Conservation (phyloP, 495 filamentous ascomycete genomes). For the Penicillium coprophilum region DNA sequence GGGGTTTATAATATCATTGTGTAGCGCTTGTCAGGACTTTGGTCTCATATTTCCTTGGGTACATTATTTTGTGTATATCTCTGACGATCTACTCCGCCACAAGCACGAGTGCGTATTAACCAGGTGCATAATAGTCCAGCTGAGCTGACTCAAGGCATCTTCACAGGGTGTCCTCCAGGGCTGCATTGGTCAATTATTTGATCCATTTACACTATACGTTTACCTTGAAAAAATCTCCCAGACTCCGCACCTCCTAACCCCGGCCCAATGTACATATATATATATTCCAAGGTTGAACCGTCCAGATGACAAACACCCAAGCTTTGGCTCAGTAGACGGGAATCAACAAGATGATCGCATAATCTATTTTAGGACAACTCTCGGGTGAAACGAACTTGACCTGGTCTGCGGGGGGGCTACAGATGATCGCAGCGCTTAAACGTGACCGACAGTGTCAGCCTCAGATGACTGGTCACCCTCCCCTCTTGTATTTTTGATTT, state of each 20-base stretch:
- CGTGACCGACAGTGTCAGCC: conserved; percentile 25
- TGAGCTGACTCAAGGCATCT: neutral
- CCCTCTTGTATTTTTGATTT: conserved; percentile 1
- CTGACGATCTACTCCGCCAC: neutral
- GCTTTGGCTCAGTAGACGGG: conserved; percentile 14
- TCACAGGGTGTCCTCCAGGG: neutral
- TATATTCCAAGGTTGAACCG: no score
- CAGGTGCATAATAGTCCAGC: neutral
- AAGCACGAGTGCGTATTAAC: neutral
- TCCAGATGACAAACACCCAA: conserved; percentile 14
- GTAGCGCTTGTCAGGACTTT: neutral
- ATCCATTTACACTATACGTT: neutral
- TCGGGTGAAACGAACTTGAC: conserved; percentile 3
- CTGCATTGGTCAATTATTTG: neutral
- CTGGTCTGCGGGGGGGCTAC: conserved; percentile 15
- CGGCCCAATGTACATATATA: neutral
- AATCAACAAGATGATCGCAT: neutral
- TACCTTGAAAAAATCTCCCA: neutral
- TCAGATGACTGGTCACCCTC: conserved; percentile 25
- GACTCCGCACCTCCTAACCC: conserved; percentile 8
- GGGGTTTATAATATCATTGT: neutral
- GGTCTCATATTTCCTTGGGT: no score
- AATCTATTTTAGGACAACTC: neutral
- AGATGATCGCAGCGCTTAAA: conserved; percentile 31
- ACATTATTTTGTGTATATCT: neutral